Percentiles rank a stretch among this genome's conserved stretches.
Evolutionary conservation across 495 filamentous ascomycete species (phyloP).

Genomic region (Penicillium samsonianum): DNA sequence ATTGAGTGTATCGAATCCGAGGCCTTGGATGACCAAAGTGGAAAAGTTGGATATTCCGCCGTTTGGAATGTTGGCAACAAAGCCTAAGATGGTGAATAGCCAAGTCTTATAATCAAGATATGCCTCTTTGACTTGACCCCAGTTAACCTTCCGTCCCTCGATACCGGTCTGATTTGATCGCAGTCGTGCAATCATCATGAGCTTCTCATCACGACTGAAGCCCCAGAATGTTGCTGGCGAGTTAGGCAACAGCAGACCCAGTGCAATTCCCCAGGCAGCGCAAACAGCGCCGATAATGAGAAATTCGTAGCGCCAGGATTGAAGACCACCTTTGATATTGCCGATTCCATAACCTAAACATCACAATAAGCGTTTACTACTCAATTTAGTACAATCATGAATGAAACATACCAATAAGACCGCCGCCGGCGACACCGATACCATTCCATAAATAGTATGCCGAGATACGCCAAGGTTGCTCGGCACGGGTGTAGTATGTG

Average conservation of each 20-base stretch:
- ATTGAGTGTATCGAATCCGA: constrained; percentile 51
- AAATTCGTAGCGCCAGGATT: constrained; percentile 60
- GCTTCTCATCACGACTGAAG: constrained; percentile 45
- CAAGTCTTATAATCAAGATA: constrained; percentile 51
- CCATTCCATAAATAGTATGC: constrained; percentile 62
- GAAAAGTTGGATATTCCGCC: constrained; percentile 58
- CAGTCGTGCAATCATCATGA: constrained; percentile 53
- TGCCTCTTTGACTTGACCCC: constrained; percentile 50
- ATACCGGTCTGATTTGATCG: constrained; percentile 56
- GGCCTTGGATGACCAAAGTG: constrained; percentile 58
- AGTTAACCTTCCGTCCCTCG: constrained; percentile 55
- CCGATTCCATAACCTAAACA: constrained; percentile 57
- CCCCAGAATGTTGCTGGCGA: constrained; percentile 46
- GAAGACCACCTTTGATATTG: constrained; percentile 51
- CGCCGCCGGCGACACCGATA: constrained; percentile 57
- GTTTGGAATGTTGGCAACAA: constrained; percentile 43
- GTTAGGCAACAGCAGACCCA: constrained; percentile 50
- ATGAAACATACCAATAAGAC: constrained; percentile 39
- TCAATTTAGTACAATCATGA: neutral
- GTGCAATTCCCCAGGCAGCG: constrained; percentile 37
- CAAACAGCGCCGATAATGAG: constrained; percentile 46
- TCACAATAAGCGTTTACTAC: neutral
- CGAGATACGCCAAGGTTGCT: constrained; percentile 61
- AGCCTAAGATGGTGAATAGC: constrained; percentile 38
- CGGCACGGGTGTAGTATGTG: constrained; percentile 46